Percentiles rank a stretch among this genome's conserved stretches.
phyloP scores from a whole-genome alignment of 257 asterid genomes.

The Solanum corneliomulleri region DNA sequence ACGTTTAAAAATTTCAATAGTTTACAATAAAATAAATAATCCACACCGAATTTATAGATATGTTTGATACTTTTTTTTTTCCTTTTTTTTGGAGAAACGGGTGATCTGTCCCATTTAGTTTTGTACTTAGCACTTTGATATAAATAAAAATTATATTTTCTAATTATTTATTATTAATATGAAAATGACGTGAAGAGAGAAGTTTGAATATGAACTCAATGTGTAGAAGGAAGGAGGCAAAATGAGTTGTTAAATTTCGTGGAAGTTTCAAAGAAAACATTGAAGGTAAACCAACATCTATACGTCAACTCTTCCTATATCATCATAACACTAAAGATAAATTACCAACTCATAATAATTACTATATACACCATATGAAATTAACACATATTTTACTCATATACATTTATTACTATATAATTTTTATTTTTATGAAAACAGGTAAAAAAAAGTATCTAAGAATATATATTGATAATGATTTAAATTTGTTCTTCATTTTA shows the following conservation, averaged over 20 bases:
- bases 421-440: neutral
- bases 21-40: no score
- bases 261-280: neutral
- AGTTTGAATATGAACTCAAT: neutral
- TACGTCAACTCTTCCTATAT: neutral
- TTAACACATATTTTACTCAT: neutral
- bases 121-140: neutral
- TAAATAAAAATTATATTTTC: no score
- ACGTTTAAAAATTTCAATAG: neutral
- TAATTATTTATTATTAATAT: no score
- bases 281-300: neutral
- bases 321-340: neutral
- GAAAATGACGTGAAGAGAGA: neutral
- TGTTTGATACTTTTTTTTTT: neutral
- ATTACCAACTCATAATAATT: neutral
- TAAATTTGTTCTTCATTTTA: no score
- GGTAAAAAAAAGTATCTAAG: neutral
- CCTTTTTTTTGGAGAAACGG: neutral
- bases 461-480: neutral
- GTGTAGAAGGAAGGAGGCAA: neutral
- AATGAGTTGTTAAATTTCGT: neutral
- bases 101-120: neutral
- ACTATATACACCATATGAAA: neutral
- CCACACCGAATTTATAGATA: neutral
- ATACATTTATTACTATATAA: neutral